These are phyloP conservation scores for Tinospora cordifolia DNA, from an alignment of 164 flowering plant genomes.

Conservation along the genomic window DNA sequence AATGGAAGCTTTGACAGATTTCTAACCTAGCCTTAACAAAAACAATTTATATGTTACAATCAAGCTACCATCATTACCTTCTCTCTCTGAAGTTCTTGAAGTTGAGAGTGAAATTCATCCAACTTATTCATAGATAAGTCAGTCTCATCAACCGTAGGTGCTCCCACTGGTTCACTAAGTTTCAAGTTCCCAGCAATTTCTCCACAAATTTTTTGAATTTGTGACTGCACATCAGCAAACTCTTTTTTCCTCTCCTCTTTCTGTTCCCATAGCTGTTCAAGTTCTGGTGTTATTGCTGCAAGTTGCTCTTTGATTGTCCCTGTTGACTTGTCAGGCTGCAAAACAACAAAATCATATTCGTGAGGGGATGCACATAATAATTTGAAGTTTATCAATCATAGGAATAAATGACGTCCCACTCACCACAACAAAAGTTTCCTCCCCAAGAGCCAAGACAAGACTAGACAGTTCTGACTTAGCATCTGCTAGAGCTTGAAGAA, in stretches of 20 bases:
- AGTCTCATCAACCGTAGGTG: slow-evolving; percentile 63
- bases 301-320: slow-evolving; percentile 96
- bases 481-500: slow-evolving; percentile 78
- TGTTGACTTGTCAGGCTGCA: slow-evolving; percentile 65
- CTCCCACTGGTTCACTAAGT: slow-evolving; percentile 28
- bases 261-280: slow-evolving; percentile 69
- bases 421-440: slow-evolving; percentile 60
- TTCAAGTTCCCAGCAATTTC: slow-evolving; percentile 69
- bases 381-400: not conserved
- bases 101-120: slow-evolving; percentile 72
- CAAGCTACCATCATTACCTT: slow-evolving; percentile 43
- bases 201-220: slow-evolving; percentile 73
- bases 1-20: not conserved
- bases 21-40: not conserved
- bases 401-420: slow-evolving; percentile 24
- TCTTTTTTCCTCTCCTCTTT: slow-evolving; percentile 74
- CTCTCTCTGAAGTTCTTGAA: slow-evolving; percentile 87
- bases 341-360: slow-evolving; percentile 13
- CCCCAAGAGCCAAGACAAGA: slow-evolving; percentile 80
- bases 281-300: slow-evolving; percentile 69
- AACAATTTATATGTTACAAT: not conserved
- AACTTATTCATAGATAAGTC: slow-evolving; percentile 71
- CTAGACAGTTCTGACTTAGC: slow-evolving; percentile 59
- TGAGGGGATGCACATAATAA: not conserved
- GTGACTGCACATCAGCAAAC: slow-evolving; percentile 73